Evolutionary conservation across 108 stramenopile species (phyloP), one percentile per base, ranked within the genome.

Genomic region (Conticribra weissflogii): DNA sequence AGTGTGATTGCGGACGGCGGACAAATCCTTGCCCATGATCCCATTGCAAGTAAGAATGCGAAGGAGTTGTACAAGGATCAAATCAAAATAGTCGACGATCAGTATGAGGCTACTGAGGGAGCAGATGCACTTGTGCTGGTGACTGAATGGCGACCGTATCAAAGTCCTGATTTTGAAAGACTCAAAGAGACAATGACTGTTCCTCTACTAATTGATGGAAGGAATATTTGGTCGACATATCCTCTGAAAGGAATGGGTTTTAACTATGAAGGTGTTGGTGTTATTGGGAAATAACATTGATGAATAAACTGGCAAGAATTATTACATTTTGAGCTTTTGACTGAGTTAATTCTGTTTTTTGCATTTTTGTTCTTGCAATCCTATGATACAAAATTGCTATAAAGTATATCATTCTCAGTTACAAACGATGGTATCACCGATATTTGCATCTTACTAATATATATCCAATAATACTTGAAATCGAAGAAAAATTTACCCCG

Each of bases 111-210:
- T 14, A 46, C 45, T 12, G 41, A 48, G 48, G 61, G 41, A 28
- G 61, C 61, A 62, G 61, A 62, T 15, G 61, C 61, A 12, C 29
- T 62, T 16, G 61, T 62, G 24, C 61, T 62, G 1, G 61, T 62
- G 7, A 62, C 61, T 16, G 61, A 62, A 28, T 62, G 61, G 61
- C 34, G 61, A 16, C 61, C 61, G 8, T 62, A 62, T 27, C 61
- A 62, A 47, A 46, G 44, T 19, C 61, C 61, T 27, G 61, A 62
- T 23, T 62, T 62, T 49, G 45, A 62, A 2, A 46, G 36, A 24
- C 46, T 62, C 2, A 62, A 62, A n/a, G 61, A 48, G 27, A 22
- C 28, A 48, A 62, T 62, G 61, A 19, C 23, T 16, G 23, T 17
- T 0, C 46, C 47, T 1, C 41, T 25, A 16, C 18, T 62, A 7